Conservation (phyloP, 2,329 filamentous ascomycete species). For the Phialocephala sp. region DNA sequence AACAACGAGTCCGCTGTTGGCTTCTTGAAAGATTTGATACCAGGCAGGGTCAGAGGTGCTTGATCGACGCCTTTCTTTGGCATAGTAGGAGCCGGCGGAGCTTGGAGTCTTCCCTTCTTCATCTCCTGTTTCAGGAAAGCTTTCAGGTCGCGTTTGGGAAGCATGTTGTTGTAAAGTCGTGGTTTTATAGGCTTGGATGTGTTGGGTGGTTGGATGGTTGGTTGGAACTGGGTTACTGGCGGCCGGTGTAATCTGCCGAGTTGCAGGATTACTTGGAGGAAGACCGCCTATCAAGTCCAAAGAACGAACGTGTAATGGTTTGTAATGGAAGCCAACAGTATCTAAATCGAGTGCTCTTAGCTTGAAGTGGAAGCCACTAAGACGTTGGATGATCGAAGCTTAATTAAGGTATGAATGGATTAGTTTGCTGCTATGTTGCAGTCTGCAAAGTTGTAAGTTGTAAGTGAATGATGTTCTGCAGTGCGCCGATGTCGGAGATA, state of each 20-base stretch:
- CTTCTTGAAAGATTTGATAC: background rate
- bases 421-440: too few relatives aligned
- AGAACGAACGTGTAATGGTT: too few relatives aligned
- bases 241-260: too few relatives aligned
- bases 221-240: too few relatives aligned
- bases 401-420: too few relatives aligned
- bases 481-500: too few relatives aligned
- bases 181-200: background rate
- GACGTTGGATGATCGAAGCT: background rate
- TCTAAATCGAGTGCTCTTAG: too few relatives aligned
- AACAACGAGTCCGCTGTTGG: background rate
- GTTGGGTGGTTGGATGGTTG: background rate
- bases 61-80: background rate
- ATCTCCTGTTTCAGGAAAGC: constrained; percentile 25
- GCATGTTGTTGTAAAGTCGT: background rate
- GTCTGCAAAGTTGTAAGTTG: too few relatives aligned
- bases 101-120: constrained; percentile 16
- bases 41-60: background rate
- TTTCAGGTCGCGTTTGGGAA: constrained; percentile 8
- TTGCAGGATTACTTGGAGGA: too few relatives aligned
- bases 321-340: too few relatives aligned
- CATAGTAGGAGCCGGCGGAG: background rate
- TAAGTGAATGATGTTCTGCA: too few relatives aligned
- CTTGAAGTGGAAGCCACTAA: background rate
- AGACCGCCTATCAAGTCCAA: too few relatives aligned